Evolutionary conservation across 75 land plant species (phyloP), one percentile per base, ranked within the genome.

Genomic region (Pseudotsuga menziesii): DNA sequence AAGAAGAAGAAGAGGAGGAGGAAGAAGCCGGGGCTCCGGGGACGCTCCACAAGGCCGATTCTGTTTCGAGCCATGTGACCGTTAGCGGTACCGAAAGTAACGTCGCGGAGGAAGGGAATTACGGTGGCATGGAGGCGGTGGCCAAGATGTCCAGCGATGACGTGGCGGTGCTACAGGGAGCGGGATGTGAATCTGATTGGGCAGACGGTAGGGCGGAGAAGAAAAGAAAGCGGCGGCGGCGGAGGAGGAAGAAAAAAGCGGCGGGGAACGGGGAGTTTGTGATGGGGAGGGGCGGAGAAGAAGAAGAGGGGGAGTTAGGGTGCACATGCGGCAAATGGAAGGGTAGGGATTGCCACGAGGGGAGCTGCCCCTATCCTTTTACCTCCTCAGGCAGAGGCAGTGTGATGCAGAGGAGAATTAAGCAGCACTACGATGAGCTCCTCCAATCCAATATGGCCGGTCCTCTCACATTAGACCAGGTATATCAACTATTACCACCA

Each of bases 391-490:
- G 83, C 15, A 88, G 92, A 3, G 85, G 83, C 11, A 88, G 92
- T 62, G 89, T 81, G 60, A 78, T 76, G 4, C 94, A 92, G 84
- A 84, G 94, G 86, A 90, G 81, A 81, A 88, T 92, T 57, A 88
- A 90, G 74, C 87, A 82, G 78, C 90, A 90, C 74, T 92, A 90
- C 76, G 91, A 92, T 75, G 82, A 90, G 75, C 91, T 92, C 25
- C 85, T 92, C 23, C 83, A 83, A 76, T 84, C 91, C 23, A 87
- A 90, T 69, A 81, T 78, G 4, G 78, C 82, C 48, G 91, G 87
- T 77, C 76, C 82, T 32, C 80, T 92, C 35, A 92, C 95, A 5
- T 75, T 90, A 74, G 87, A 89, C 55, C 93, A 92, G 93, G 95
- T 92, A n/a, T n/a, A n/a, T n/a, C n/a, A n/a, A n/a, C n/a, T n/a